Evolutionary conservation across 805 yeast species (phyloP).

Genomic region (Barnettozyma botsteinii): DNA sequence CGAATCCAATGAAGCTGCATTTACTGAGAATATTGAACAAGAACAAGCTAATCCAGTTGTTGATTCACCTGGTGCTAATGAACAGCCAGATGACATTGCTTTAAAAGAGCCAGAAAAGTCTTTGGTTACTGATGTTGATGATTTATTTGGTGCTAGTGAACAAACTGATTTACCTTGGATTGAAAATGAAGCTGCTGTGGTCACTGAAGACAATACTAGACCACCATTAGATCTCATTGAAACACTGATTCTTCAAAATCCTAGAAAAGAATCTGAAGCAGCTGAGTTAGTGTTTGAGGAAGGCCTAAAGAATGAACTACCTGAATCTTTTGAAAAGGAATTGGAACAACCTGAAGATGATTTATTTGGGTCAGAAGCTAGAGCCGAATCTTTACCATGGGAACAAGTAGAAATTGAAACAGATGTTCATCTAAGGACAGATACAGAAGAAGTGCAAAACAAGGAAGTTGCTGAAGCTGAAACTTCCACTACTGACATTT

Average conservation of each 20-base stretch:
- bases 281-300: background rate
- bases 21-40: too few species aligned
- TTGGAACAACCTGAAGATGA: background rate
- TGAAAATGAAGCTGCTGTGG: background rate
- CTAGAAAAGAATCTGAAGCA: background rate
- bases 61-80: too few species aligned
- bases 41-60: too few species aligned
- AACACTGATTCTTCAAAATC: background rate
- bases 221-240: background rate
- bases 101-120: too few species aligned
- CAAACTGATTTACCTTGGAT: slow-evolving; percentile 1
- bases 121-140: too few species aligned
- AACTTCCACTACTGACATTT: too few species aligned
- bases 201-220: background rate
- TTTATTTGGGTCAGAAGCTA: slow-evolving; percentile 1
- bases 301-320: background rate
- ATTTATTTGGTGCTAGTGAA: background rate
- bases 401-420: background rate
- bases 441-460: background rate
- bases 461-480: background rate
- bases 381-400: background rate
- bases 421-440: background rate
- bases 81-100: too few species aligned
- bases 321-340: background rate
- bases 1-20: too few species aligned